phyloP scores from a whole-genome alignment of 257 asterid species.

The Datura wrightii region DNA sequence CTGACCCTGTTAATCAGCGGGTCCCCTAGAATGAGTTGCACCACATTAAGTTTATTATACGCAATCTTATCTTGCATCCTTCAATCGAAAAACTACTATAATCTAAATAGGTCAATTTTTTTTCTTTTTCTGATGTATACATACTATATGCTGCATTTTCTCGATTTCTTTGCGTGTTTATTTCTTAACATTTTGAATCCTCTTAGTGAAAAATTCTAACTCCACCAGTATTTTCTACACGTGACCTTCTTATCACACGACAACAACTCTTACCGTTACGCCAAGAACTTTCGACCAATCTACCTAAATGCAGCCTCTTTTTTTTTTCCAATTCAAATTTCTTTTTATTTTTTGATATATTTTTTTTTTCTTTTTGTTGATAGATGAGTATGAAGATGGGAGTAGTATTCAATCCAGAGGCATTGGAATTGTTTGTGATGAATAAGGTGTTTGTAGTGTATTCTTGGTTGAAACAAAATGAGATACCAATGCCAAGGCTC shows the following conservation, averaged over 20 bases:
- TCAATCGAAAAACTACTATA: neutral
- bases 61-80: fast-evolving
- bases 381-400: constrained; percentile 87
- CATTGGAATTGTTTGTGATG: constrained; percentile 78
- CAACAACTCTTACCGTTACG: neutral
- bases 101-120: neutral
- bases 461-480: constrained; percentile 73
- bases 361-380: neutral
- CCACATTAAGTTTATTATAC: neutral
- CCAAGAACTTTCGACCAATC: neutral
- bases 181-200: fast-evolving
- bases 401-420: constrained; percentile 89
- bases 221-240: fast-evolving
- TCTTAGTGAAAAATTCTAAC: neutral
- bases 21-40: neutral
- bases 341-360: neutral
- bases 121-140: neutral
- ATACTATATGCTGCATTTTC: neutral
- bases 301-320: neutral
- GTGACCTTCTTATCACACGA: neutral
- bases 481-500: constrained; percentile 62
- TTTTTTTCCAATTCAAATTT: neutral
- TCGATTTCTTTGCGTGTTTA: neutral
- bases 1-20: neutral
- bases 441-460: constrained; percentile 72